These are phyloP conservation scores for Beta lomatogona DNA, from an alignment of 179 eudicot species.

Conservation along the genomic window DNA sequence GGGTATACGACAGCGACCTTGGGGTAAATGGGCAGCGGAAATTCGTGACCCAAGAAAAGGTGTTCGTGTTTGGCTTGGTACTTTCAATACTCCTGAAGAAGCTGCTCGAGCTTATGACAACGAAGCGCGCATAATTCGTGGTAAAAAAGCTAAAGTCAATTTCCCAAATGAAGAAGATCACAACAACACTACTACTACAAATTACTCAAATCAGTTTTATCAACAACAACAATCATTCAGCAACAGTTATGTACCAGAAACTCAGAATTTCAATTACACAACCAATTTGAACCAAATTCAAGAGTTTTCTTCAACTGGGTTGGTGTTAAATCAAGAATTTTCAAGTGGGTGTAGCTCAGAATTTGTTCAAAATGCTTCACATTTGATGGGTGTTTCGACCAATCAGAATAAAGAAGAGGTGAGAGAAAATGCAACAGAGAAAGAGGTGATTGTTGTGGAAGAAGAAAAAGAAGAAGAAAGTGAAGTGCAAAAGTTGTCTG, in stretches of 20 bases:
- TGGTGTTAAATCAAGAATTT: constrained; percentile 24
- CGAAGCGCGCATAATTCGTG: constrained; percentile 77
- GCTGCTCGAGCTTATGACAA: constrained; percentile 84
- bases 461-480: constrained; percentile 32
- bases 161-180: constrained; percentile 66
- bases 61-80: constrained; percentile 84
- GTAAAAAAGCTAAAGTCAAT: constrained; percentile 82
- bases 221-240: neutral
- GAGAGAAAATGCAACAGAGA: neutral
- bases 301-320: constrained; percentile 30
- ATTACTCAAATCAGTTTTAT: neutral
- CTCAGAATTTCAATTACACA: neutral
- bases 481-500: constrained; percentile 57
- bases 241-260: neutral
- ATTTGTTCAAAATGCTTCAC: constrained; percentile 3
- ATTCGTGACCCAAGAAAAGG: constrained; percentile 91
- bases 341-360: constrained; percentile 35
- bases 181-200: neutral
- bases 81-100: constrained; percentile 82
- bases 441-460: neutral
- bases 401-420: constrained; percentile 15
- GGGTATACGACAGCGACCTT: constrained; percentile 83
- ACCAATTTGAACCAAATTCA: constrained; percentile 11
- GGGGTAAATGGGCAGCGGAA: constrained; percentile 97
- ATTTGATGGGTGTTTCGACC: constrained; percentile 10